These are phyloP conservation scores for Ajuga reptans DNA, from an alignment of 305 asterid genomes.

Conservation along the genomic window DNA sequence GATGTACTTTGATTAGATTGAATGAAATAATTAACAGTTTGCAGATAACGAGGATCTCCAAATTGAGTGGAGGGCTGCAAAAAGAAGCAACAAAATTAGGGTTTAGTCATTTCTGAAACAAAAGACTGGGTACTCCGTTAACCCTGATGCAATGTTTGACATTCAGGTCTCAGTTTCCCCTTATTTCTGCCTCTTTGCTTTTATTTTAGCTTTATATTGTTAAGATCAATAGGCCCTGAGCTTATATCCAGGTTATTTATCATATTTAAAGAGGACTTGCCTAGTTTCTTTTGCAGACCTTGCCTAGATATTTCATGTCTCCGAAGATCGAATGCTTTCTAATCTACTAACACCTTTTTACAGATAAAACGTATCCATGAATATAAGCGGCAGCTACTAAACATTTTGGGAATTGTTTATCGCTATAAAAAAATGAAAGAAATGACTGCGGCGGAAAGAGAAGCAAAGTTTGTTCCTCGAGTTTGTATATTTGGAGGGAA, in stretches of 20 bases:
- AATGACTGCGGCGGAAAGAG: slow-evolving; percentile 67
- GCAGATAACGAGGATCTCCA: slow-evolving; percentile 85
- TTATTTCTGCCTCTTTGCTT: background rate
- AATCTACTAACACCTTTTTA: slow-evolving; percentile 22
- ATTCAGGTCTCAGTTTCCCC: slow-evolving; percentile 54
- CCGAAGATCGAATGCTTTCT: slow-evolving; percentile 7
- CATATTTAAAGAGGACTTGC: too few relatives aligned
- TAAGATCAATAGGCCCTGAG: background rate
- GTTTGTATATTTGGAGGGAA: slow-evolving; percentile 93
- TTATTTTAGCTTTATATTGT: slow-evolving; percentile 4
- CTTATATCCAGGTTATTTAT: background rate
- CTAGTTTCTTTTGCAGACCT: background rate
- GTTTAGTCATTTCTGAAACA: slow-evolving; percentile 66
- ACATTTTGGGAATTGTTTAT: slow-evolving; percentile 73
- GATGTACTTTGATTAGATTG: slow-evolving; percentile 19
- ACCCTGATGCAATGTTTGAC: slow-evolving; percentile 90
- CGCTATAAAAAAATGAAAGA: slow-evolving; percentile 90
- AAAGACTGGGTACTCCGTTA: slow-evolving; percentile 73
- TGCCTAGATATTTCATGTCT: slow-evolving; percentile 7
- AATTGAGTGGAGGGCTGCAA: slow-evolving; percentile 72
- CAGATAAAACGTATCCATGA: slow-evolving; percentile 94
- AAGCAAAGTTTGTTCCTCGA: slow-evolving; percentile 70
- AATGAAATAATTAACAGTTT: slow-evolving; percentile 43
- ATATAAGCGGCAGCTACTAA: slow-evolving; percentile 81
- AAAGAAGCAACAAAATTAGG: slow-evolving; percentile 62